phyloP scores from a whole-genome alignment of 2,329 filamentous ascomycete genomes.

The Fusarium sororula region DNA sequence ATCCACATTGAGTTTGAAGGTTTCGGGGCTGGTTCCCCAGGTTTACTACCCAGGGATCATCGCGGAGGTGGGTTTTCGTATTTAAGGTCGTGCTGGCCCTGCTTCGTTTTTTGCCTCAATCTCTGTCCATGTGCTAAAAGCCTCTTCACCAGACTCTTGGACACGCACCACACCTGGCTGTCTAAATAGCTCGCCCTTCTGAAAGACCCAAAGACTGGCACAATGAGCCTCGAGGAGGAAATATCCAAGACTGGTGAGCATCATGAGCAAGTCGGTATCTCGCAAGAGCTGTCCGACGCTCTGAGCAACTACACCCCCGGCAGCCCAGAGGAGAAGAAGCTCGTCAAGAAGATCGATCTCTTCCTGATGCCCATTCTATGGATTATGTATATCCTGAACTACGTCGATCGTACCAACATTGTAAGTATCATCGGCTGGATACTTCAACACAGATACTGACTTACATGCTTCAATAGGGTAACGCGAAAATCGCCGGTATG shows the following conservation, averaged over 20 bases:
- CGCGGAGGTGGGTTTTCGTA: background rate
- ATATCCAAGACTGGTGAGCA: background rate
- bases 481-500: background rate
- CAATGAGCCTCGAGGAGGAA: background rate
- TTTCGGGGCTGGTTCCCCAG: background rate
- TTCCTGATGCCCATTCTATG: background rate
- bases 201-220: background rate
- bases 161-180: too few relatives aligned
- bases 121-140: accelerated
- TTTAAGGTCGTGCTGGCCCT: background rate
- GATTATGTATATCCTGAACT: background rate
- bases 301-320: background rate
- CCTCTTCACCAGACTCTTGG: background rate
- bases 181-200: background rate
- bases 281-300: background rate
- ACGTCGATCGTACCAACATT: background rate
- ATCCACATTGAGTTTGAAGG: background rate
- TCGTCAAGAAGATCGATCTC: background rate
- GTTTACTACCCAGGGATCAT: background rate
- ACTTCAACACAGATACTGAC: background rate
- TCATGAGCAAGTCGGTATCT: background rate
- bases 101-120: background rate
- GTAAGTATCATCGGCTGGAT: accelerated
- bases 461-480: background rate
- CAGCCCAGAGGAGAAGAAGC: background rate